phyloP scores from a whole-genome alignment of 2,329 filamentous ascomycete species.

The Pezicula rhizophila region DNA sequence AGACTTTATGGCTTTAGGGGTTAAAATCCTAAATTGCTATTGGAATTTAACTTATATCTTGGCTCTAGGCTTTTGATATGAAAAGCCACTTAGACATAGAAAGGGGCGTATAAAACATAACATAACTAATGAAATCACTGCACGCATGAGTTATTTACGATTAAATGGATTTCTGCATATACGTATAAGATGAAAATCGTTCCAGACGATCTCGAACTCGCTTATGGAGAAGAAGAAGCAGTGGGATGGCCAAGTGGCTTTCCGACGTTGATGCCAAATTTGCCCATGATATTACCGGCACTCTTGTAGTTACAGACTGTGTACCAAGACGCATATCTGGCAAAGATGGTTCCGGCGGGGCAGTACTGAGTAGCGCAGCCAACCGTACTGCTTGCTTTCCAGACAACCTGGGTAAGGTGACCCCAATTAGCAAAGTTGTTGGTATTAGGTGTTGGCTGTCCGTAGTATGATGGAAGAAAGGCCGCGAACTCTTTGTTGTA shows the following conservation, averaged over 20 bases:
- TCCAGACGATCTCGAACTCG: background rate
- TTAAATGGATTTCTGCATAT: no score
- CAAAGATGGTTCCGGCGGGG: conserved; percentile 40
- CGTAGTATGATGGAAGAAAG: conserved; percentile 28
- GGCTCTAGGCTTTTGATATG: no score
- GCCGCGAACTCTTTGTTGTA: conserved; percentile 70
- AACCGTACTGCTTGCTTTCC: conserved; percentile 53
- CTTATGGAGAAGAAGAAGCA: background rate
- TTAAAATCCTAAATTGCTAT: no score
- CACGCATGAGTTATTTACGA: no score
- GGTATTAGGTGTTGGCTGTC: conserved; percentile 48
- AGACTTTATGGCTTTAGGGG: no score
- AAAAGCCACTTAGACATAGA: no score
- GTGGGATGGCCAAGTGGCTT: background rate
- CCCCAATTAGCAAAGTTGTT: conserved; percentile 43
- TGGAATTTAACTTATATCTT: no score
- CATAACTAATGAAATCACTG: no score
- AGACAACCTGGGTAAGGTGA: conserved; percentile 69
- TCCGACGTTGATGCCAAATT: no score
- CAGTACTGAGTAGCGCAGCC: conserved; percentile 53
- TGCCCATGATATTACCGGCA: conserved; percentile 48
- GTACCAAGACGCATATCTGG: conserved; percentile 49
- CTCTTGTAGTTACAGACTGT: conserved; percentile 85
- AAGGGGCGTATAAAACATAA: no score
- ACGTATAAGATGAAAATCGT: no score